Base-by-base conservation (phyloP, 768 basidiomycete species). In the Dentipellis sp. region DNA sequence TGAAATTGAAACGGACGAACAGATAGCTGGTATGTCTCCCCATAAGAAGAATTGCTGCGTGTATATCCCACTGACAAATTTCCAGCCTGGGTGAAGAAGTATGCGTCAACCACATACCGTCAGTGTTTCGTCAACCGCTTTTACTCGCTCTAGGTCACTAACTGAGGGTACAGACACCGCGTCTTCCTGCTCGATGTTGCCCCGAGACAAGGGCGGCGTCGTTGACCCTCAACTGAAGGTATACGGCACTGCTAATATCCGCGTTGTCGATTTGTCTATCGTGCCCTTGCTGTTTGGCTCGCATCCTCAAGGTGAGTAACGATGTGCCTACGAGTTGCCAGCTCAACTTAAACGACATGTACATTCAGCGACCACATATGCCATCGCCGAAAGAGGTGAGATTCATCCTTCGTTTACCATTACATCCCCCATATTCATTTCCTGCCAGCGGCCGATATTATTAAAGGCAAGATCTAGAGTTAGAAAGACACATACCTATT, bases 201-300 rank as follows among this genome's bases (percentile, higher is more conserved):
- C 80, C 4, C 66, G 66, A 12, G 74, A 76, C 23, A 74, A 75
- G 50, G 67, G 69, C 16, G 80, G 81, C 22, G 80, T 83, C 5
- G 81, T 83, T 2, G 74, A 80, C 55, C 65, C 72, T 17, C 52
- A 69, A 14, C 64, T 80, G 4, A 78, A 76, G 68, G 78, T 74
- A 34, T 82, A 83, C 59, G 81, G 80, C 1, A 81, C 81, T 2
- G 71, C 64, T 48, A 82, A 82, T 58, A 54, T 83, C n/a, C 74
- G 82, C 7, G 73, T 83, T 5, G 78, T 72, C 10, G 80, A 81
- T 61, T 53, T 81, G n/a, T 80, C 78, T 4, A 68, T 82, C 51
- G 64, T 80, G 7, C 80, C 81, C 2, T 63, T 81, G 52, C 80
- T 79, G 47, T 67, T 81, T 52, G 71, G 72, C 6, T 71, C 74